Evolutionary conservation across 306 rosid genomes (phyloP), one percentile per base, ranked within the genome.

Genomic region (Prunus mongolica): DNA sequence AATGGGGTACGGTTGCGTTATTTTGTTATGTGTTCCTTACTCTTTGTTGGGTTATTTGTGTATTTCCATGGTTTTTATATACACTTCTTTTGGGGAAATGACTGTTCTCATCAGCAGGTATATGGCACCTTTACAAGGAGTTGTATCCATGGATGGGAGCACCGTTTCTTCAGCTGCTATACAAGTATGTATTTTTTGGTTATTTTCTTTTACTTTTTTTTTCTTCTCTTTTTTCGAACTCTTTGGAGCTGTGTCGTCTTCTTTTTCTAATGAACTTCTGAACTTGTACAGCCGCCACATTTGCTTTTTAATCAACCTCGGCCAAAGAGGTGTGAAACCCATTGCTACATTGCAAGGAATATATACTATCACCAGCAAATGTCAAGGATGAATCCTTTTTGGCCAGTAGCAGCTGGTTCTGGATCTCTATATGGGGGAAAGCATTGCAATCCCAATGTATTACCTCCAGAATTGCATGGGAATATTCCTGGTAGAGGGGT

Each of bases 251-350:
- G 12, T 8, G 50, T 67, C 55, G 13, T 8, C 11, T 62, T 49
- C 69, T 32, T 41, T 27, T 6, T 14, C 64, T 52, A 6, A 58
- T 44, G 25, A 30, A 34, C 11, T 45, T 76, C 61, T 57, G 46
- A 8, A 11, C 67, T 72, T 75, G 41, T 67, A 10, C 93, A 93
- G 99, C 90, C 93, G 3, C 92, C 92, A 0, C 90, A 90, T 50
- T 86, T 87, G 46, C 87, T 91, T 51, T 88, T 93, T 28, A 86
- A 83, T 44, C 99, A 93, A 75, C 94, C 98, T 28, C 88, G 97
- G 80, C 98, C 91, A 0, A 92, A 93, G 86, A 86, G 92, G 77
- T 96, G 99, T 67, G 94, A 97, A 27, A 96, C 99, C 24, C 99
- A 96, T 79, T 93, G 81, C 87, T 87, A 93, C 91, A 84, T 96